Base-by-base conservation (phyloP, 192 early-diverging fungal species). In the Cladochytrium replicatum region DNA sequence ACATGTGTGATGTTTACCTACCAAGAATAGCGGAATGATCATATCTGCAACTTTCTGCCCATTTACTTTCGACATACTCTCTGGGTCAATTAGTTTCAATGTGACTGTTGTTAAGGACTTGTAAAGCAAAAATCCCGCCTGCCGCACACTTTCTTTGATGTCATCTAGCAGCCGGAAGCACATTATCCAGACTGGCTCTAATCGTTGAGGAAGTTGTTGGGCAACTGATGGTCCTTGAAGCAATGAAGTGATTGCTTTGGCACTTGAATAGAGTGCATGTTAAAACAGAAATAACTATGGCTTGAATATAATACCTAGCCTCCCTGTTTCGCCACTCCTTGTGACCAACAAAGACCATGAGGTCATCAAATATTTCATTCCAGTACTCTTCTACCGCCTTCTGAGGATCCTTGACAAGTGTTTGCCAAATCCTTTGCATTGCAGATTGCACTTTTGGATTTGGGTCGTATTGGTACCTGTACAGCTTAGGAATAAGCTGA, bases 361-460 rank as follows among this genome's bases (percentile, higher is more conserved):
- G 57, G 51, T 97, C 93, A 9, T 78, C 73, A 22, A 91, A 74
- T 40, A 97, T 97, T 23, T 74, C 58, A 30, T 79, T 80, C 68
- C 88, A 89, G 50, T 85, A 76, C 32, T 77, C 72, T 45, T 89
- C 81, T 2, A 86, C 57, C 6, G 77, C 71, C 47, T 85, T 81
- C 32, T 78, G 69, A 43, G 86, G 68, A 26, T 69, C 58, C 54
- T 70, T 74, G 13, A 77, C 60, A 8, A 78, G 57, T 2, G 80
- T 67, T 11, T 70, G 69, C 93, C 93, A 97, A 57, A 97, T 93
- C 45, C 77, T 78, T 19, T 84, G 86, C 93, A 97, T 97, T 0
- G 81, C 82, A 17, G 81, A 72, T 32, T 84, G 85, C 3, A 89
- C 86, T 41, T 86, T 85, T 19, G 81, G 80, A 47, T 90, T 88